Evolutionary conservation across 73 alveolate genomes (phyloP).

Genomic region (Durusdinium trenchii): DNA sequence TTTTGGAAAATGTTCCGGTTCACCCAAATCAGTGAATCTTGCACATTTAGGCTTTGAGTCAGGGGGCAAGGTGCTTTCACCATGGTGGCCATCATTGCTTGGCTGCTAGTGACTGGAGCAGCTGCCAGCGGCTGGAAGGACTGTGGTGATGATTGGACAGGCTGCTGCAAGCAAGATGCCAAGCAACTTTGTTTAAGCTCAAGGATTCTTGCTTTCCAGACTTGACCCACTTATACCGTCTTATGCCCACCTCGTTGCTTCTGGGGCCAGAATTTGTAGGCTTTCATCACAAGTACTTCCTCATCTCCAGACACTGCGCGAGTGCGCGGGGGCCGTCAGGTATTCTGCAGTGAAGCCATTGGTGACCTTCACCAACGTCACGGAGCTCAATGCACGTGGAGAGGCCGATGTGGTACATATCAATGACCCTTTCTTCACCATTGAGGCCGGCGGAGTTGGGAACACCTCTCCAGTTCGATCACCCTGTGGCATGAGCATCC

Average conservation of each 20-base stretch:
- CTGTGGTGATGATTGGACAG: constrained; percentile 24
- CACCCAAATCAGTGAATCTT: too few relatives aligned
- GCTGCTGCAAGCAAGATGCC: constrained; percentile 52
- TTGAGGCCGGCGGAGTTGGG: not conserved
- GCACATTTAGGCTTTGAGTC: too few relatives aligned
- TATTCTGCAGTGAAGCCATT: not conserved
- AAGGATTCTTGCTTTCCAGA: not conserved
- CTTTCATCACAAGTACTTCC: too few relatives aligned
- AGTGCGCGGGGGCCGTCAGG: not conserved
- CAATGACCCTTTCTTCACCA: constrained; percentile 50
- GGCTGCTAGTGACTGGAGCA: not conserved
- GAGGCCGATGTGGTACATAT: constrained; percentile 31
- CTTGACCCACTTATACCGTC: not conserved
- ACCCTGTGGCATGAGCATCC: too few relatives aligned
- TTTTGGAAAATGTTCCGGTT: too few relatives aligned
- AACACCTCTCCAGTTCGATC: too few relatives aligned
- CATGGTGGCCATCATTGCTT: too few relatives aligned
- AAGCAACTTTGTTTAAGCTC: not conserved
- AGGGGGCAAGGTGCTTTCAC: too few relatives aligned
- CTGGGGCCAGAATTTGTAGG: not conserved
- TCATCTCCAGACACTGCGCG: too few relatives aligned
- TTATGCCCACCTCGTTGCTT: not conserved
- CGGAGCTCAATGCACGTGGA: constrained; percentile 41
- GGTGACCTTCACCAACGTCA: constrained; percentile 55
- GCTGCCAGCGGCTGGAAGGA: constrained; percentile 49